These are phyloP conservation scores for Micractinium sp. DNA, from an alignment of 139 green algal genomes.

Conservation along the genomic window DNA sequence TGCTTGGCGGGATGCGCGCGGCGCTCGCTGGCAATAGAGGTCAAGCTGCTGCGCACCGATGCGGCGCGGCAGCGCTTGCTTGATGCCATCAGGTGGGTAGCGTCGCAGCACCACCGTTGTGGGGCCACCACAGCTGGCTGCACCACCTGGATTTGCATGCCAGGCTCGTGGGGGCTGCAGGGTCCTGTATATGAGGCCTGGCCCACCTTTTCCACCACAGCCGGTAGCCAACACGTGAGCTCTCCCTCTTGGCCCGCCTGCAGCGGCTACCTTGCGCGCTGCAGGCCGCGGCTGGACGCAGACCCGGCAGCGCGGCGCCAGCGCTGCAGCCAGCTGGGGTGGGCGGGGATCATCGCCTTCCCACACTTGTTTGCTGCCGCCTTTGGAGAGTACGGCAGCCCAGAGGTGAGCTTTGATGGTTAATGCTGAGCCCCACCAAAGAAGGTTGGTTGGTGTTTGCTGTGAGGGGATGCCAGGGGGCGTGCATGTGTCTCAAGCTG, in stretches of 20 bases:
- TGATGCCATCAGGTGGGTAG: slow-evolving; percentile 4
- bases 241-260: not conserved
- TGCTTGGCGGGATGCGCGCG: slow-evolving; percentile 19
- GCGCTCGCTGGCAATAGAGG: slow-evolving; percentile 28
- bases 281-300: not conserved
- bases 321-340: slow-evolving; percentile 40
- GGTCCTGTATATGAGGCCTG: not conserved
- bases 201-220: too few relatives aligned
- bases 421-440: too few relatives aligned
- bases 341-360: slow-evolving; percentile 47
- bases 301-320: not conserved
- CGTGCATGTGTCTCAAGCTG: too few relatives aligned
- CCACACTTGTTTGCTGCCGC: slow-evolving; percentile 46
- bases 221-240: too few relatives aligned
- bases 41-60: slow-evolving; percentile 30
- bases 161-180: not conserved
- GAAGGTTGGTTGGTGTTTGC: too few relatives aligned
- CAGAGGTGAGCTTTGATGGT: slow-evolving; percentile 1
- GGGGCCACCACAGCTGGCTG: not conserved
- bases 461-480: too few relatives aligned
- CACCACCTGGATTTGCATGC: too few relatives aligned
- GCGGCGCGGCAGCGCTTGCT: slow-evolving; percentile 1
- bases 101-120: not conserved
- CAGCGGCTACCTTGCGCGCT: slow-evolving; percentile 34
- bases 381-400: slow-evolving; percentile 54